Evolutionary conservation across 2,329 filamentous ascomycete genomes (phyloP).

Genomic region (Fonsecaea multimorphosa): DNA sequence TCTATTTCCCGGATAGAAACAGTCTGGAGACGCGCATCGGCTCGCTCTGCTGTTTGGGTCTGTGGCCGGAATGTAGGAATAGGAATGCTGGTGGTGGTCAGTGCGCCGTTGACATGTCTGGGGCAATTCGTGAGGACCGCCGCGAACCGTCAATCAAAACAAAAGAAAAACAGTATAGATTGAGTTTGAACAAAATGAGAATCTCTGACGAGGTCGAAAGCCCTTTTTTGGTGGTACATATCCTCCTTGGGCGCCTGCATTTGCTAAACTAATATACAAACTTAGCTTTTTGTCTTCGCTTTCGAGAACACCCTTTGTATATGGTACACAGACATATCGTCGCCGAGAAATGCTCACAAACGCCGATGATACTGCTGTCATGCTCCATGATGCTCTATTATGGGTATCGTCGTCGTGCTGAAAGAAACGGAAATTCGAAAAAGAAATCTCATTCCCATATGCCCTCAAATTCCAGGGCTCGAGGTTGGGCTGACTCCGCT

Average conservation of each 20-base stretch:
- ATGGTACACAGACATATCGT: slow-evolving; percentile 26
- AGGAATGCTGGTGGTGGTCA: slow-evolving; percentile 27
- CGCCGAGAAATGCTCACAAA: slow-evolving; percentile 20
- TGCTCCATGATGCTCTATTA: slow-evolving; percentile 24
- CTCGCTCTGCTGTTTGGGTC: background rate
- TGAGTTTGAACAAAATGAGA: background rate
- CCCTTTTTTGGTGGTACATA: slow-evolving; percentile 4
- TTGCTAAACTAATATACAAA: slow-evolving; percentile 30
- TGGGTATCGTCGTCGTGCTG: slow-evolving; percentile 22
- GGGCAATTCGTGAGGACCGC: no score
- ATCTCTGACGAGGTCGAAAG: background rate
- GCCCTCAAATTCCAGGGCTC: slow-evolving; percentile 29
- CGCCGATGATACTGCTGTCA: slow-evolving; percentile 23
- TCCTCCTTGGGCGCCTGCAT: slow-evolving; percentile 6
- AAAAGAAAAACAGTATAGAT: background rate
- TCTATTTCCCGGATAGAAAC: background rate
- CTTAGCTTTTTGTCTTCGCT: slow-evolving; percentile 17
- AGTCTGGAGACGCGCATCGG: background rate
- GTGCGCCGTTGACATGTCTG: slow-evolving; percentile 16
- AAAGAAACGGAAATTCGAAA: slow-evolving; percentile 18
- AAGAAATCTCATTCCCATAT: slow-evolving; percentile 2
- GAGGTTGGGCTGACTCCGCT: slow-evolving; percentile 29
- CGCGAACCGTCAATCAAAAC: background rate
- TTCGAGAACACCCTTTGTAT: slow-evolving; percentile 22
- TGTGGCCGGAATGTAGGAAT: slow-evolving; percentile 22